Evolutionary conservation across 2,329 filamentous ascomycete species (phyloP).

Genomic region (Aureobasidium vineae): DNA sequence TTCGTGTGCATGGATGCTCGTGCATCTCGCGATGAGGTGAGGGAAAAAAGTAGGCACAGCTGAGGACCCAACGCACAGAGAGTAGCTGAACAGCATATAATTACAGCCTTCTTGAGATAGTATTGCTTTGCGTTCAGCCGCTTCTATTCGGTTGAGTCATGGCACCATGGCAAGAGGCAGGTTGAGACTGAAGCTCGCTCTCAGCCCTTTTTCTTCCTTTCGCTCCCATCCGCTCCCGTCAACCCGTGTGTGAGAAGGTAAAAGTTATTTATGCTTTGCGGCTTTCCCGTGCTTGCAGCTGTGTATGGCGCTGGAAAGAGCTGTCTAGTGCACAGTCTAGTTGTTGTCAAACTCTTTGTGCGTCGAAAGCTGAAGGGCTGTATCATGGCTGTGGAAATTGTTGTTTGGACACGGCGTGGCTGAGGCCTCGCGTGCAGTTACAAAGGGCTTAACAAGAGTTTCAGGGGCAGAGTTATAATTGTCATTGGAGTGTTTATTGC

Average conservation of each 20-base stretch:
- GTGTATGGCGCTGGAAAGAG: not conserved
- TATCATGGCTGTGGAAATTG: conserved; percentile 19
- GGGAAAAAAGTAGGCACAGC: conserved; percentile 4
- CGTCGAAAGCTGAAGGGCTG: not conserved
- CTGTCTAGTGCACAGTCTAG: not conserved
- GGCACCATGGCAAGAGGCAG: not conserved
- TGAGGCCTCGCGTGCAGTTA: conserved; percentile 8
- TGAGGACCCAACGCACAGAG: not conserved
- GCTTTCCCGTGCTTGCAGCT: conserved; percentile 2
- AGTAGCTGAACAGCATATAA: not conserved
- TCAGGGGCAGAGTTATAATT: conserved; percentile 13
- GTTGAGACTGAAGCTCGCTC: not conserved
- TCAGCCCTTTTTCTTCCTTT: not conserved
- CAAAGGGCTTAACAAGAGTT: not conserved
- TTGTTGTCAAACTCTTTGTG: not conserved
- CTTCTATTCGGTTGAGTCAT: conserved; percentile 12
- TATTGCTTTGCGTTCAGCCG: conserved; percentile 17
- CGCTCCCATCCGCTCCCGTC: conserved; percentile 12
- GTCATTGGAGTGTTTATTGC: not conserved
- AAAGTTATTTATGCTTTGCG: conserved; percentile 13
- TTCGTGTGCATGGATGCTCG: conserved; percentile 24
- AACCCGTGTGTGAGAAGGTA: not conserved
- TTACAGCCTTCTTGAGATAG: not conserved
- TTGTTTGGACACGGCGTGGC: not conserved
- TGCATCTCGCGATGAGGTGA: not conserved